Percentiles rank a stretch among this genome's conserved stretches.
phyloP scores from a whole-genome alignment of 192 early-diverging fungal genomes.

The Backusella tarrabulga region DNA sequence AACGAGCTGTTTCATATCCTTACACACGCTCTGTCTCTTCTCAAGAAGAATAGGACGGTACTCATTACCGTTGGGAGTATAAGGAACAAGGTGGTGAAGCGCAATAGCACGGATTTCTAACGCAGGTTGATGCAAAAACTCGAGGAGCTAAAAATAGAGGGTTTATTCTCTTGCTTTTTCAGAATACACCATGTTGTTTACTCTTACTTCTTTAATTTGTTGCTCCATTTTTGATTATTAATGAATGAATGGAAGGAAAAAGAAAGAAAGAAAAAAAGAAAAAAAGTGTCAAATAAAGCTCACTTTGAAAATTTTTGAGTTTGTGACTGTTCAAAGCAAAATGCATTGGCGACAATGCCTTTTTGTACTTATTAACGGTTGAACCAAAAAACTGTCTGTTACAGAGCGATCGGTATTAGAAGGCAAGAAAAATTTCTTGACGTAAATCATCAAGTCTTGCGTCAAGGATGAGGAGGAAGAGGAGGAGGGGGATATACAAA shows the following conservation, averaged over 20 bases:
- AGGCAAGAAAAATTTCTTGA: too few relatives aligned
- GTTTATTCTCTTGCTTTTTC: neutral
- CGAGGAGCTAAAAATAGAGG: slow-evolving; percentile 55
- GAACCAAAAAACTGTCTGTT: too few relatives aligned
- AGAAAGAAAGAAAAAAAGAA: neutral
- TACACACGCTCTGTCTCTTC: slow-evolving; percentile 57
- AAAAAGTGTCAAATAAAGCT: neutral
- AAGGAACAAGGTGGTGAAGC: slow-evolving; percentile 70
- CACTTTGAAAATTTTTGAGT: neutral
- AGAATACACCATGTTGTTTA: neutral
- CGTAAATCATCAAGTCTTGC: too few relatives aligned
- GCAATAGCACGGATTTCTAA: slow-evolving; percentile 83
- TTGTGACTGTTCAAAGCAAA: neutral
- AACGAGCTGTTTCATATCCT: slow-evolving; percentile 64
- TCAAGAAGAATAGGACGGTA: slow-evolving; percentile 60
- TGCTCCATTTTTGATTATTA: neutral
- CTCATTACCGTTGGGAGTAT: slow-evolving; percentile 59
- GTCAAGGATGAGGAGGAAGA: too few relatives aligned
- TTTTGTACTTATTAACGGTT: too few relatives aligned
- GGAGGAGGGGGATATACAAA: too few relatives aligned
- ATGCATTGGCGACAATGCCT: too few relatives aligned
- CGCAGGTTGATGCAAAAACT: slow-evolving; percentile 68
- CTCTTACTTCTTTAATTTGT: slow-evolving; percentile 13
- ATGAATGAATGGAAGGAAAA: neutral
- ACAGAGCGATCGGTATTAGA: too few relatives aligned